Evolutionary conservation across 352 stramenopile genomes (phyloP).

Genomic region (Elongisporangium prolatum): DNA sequence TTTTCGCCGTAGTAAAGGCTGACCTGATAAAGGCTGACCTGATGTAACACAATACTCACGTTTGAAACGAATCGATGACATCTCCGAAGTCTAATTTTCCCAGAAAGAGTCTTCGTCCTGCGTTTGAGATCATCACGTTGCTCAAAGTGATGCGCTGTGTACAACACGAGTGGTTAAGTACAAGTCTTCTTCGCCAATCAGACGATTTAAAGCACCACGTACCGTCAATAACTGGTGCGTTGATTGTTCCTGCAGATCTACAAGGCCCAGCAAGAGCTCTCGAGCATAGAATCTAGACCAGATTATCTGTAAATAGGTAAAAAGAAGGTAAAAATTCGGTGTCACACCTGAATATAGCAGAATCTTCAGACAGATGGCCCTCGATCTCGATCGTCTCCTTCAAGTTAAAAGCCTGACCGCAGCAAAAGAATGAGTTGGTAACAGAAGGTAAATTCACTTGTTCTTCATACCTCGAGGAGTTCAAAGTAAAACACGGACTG

Average conservation of each 20-base stretch:
- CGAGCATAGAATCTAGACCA: constrained; percentile 7
- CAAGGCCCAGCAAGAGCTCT: constrained; percentile 12
- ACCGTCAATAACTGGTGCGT: constrained; percentile 11
- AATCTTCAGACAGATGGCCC: constrained; percentile 7
- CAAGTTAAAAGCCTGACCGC: constrained; percentile 5
- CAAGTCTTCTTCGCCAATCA: background rate
- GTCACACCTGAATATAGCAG: constrained; percentile 8
- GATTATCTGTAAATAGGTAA: background rate
- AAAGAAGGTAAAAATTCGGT: background rate
- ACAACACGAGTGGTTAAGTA: no score
- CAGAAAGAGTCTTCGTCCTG: constrained; percentile 13
- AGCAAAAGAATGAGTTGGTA: background rate
- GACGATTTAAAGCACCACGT: background rate
- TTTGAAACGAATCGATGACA: constrained; percentile 12
- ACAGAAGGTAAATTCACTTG: no score
- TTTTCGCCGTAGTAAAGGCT: background rate
- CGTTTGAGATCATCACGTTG: constrained; percentile 19
- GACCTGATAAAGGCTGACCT: no score
- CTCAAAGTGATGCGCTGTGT: background rate
- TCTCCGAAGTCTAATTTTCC: constrained; percentile 18
- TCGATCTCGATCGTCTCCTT: constrained; percentile 9
- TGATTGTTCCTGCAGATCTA: constrained; percentile 15
- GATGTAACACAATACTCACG: background rate
- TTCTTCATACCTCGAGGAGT: constrained; percentile 7
- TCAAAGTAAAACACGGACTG: constrained; percentile 12